Evolutionary conservation across 805 yeast genomes (phyloP), one percentile per base, ranked within the genome.

Genomic region (Wickerhamomyces rabaulensis): DNA sequence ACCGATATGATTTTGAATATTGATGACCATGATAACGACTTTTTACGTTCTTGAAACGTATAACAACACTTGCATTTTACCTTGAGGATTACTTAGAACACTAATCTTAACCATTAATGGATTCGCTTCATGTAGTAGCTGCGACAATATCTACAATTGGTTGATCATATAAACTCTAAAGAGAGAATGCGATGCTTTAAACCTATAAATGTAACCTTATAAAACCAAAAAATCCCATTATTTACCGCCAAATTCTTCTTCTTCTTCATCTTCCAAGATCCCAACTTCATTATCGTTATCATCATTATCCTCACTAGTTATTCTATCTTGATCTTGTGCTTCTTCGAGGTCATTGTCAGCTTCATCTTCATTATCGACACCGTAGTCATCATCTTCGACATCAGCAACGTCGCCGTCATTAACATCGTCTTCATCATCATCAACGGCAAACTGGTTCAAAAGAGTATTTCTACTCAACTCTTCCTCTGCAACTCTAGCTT

Each of bases 391-490:
- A 26, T 46, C 33, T 22, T 37, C 21, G 9, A 13, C 26, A 7
- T 43, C 33, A 22, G 25, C 17, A 25, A 39, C 39, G 13, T 33
- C 27, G 26, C 43, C 33, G 22, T 40, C 27, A 8, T 9, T 17
- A 6, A n/a, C 33, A 25, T 13, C 27, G 3, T 40, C 19, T 6
- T 9, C 23, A 4, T n/a, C 40, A 13, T n/a, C 29, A 8, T 40
- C 29, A 17, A 13, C 31, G 16, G 43, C 9, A 26, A 48, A 48
- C 25, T 48, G 51, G 26, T 48, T 48, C 6, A 9, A 27, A 17
- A 27, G n/a, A 2, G 51, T 48, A 39, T 48, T 48, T 13, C 16
- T 41, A 10, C 33, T 22, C 36, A 47, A 26, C 17, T 38, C 33
- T 15, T 27, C 39, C 8, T 27, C 31, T 6, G 40, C 29, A 21